These are phyloP conservation scores for Marsdenia floribunda DNA, from an alignment of 257 asterid species.

Conservation along the genomic window DNA sequence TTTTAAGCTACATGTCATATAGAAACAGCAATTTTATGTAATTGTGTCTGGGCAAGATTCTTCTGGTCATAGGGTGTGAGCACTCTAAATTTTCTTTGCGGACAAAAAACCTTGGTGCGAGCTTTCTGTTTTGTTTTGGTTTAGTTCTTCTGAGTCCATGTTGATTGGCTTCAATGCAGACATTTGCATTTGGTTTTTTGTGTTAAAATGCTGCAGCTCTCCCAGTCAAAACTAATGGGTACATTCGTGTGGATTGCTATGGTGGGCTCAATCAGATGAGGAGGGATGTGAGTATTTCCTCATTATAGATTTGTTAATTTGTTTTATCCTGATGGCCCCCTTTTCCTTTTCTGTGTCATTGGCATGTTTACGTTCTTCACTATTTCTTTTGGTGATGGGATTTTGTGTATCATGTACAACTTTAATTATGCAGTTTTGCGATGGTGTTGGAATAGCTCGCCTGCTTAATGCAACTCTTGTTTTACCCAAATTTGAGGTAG, in stretches of 20 bases:
- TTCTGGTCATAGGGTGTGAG: background rate
- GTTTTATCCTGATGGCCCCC: background rate
- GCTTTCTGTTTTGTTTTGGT: slow-evolving; percentile 2
- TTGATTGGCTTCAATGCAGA: slow-evolving; percentile 83
- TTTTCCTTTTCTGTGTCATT: background rate
- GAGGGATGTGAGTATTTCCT: slow-evolving; percentile 74
- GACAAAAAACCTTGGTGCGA: background rate
- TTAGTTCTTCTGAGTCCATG: slow-evolving; percentile 39
- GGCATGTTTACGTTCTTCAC: slow-evolving; percentile 1
- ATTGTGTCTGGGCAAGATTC: background rate
- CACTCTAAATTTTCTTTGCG: background rate
- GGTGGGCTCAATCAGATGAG: slow-evolving; percentile 99
- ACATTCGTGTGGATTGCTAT: slow-evolving; percentile 92
- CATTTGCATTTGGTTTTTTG: slow-evolving; percentile 81
- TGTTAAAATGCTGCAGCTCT: slow-evolving; percentile 98
- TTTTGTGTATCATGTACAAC: background rate
- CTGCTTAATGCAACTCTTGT: slow-evolving; percentile 95
- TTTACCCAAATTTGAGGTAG: slow-evolving; percentile 90
- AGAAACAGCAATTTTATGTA: background rate
- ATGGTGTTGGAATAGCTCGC: slow-evolving; percentile 96
- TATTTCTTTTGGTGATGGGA: background rate
- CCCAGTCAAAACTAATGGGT: slow-evolving; percentile 76
- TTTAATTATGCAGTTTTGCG: slow-evolving; percentile 64
- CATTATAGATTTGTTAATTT: background rate
- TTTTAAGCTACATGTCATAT: background rate